Base-by-base conservation (phyloP, 352 stramenopile species). In the Phytophthora melonis region DNA sequence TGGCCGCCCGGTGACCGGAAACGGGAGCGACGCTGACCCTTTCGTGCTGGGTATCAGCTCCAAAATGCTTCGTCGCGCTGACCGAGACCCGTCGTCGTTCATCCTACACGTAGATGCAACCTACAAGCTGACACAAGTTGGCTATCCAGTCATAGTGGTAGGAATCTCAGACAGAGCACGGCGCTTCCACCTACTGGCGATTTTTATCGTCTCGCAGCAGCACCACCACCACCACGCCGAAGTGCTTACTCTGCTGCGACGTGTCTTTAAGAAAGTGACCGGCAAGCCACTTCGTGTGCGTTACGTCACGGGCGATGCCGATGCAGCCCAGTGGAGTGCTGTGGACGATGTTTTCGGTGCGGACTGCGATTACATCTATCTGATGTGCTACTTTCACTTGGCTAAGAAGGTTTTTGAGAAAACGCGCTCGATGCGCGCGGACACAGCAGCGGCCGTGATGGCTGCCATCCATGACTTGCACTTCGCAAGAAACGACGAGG, bases 41-140 rank as follows among this genome's bases (percentile, higher is more conserved):
- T 75, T 75, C 10, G 54, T 75, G 1, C 16, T 72, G 0, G 66
- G 43, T 1, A 21, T 75, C 16, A 74, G 32, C 36, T 10, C 70
- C 1, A 73, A 71, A 30, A 65, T 74, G 14, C 39, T 74, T 4
- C 30, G 58, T 6, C 52, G 36, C 10, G 50, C 32, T 1, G 57
- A 72, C 16, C 57, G 58, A 1, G 59, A 69, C 4, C 43, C 59
- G 1, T 1, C 2, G 0, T 62, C 63, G 2, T 76, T 76, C 18
- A 63, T 74, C 3, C 34, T 81, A 19, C 75, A 82, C 30, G n/a
- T 78, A 1, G 68, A 82, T 32, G 72, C 68, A 0, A 80, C 76
- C 0, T 83, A 70, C 64, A 80, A 83, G 63, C 39, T 72, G 1
- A 78, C 68, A 0, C 60, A 74, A 32, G 64, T 55, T 1, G 49